phyloP scores from a whole-genome alignment of 495 filamentous ascomycete genomes.

The Podospora anserina region DNA sequence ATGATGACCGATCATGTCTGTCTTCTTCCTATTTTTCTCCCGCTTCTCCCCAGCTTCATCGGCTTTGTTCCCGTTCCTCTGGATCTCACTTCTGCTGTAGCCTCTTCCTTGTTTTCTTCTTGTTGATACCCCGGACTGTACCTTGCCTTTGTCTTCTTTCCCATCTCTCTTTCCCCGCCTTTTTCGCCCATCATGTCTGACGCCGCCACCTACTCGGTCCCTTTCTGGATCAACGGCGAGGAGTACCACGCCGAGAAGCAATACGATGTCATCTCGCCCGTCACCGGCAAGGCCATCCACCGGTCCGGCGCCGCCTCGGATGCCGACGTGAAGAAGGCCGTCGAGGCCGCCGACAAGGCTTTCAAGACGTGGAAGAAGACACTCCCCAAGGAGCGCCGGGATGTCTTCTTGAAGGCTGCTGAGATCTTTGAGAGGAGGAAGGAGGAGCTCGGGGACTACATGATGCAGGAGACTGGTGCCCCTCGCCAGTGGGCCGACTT shows the following conservation, averaged over 20 bases:
- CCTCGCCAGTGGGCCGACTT: slow-evolving; percentile 53
- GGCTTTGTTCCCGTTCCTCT: not conserved
- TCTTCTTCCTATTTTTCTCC: not conserved
- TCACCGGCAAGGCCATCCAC: slow-evolving; percentile 59
- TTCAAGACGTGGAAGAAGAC: slow-evolving; percentile 68
- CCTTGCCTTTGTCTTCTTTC: slow-evolving; percentile 5
- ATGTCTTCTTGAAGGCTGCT: slow-evolving; percentile 69
- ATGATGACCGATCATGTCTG: not conserved
- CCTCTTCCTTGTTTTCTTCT: not conserved
- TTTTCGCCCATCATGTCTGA: slow-evolving; percentile 10
- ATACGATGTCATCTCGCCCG: slow-evolving; percentile 66
- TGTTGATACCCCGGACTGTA: slow-evolving; percentile 12
- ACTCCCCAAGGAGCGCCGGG: slow-evolving; percentile 58
- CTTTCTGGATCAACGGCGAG: slow-evolving; percentile 72
- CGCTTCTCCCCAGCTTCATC: not conserved
- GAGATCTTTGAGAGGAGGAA: slow-evolving; percentile 61
- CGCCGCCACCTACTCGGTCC: slow-evolving; percentile 42
- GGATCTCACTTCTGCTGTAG: not conserved
- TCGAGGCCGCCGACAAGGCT: slow-evolving; percentile 64
- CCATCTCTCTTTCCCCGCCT: not conserved
- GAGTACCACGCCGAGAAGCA: slow-evolving; percentile 57
- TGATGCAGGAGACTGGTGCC: slow-evolving; percentile 68
- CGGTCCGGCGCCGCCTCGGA: slow-evolving; percentile 59
- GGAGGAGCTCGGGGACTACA: slow-evolving; percentile 60
- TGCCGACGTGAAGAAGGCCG: slow-evolving; percentile 58